Evolutionary conservation across 305 asterid genomes (phyloP).

Genomic region (Fraxinus ornus): DNA sequence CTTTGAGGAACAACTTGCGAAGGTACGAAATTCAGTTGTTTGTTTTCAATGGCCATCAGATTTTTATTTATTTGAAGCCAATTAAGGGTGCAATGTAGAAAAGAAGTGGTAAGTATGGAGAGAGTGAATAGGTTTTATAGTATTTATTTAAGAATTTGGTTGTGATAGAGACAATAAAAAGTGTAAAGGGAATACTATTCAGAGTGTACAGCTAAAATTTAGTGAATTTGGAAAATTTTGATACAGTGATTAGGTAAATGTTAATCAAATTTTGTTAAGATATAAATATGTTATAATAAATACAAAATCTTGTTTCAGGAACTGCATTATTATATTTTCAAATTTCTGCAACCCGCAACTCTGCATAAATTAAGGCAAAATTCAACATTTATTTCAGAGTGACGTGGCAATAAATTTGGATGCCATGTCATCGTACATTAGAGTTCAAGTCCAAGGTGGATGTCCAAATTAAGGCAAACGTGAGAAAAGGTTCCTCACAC

Average conservation of each 20-base stretch:
- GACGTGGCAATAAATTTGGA: neutral
- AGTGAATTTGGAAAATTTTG: neutral
- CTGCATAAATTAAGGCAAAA: neutral
- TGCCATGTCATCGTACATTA: neutral
- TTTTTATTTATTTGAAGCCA: neutral
- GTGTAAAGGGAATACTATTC: neutral
- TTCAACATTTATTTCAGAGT: neutral
- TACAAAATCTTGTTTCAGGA: neutral
- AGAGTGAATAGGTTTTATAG: neutral
- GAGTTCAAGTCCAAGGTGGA: neutral
- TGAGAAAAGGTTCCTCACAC: neutral
- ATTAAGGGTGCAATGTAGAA: neutral
- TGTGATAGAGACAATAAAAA: neutral
- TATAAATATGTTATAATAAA: neutral
- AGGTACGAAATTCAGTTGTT: constrained; percentile 45
- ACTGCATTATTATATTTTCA: neutral
- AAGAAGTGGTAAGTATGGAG: neutral
- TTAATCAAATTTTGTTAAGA: neutral
- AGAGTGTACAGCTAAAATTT: neutral
- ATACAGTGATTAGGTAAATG: neutral
- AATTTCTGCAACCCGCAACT: neutral
- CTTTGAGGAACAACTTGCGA: constrained; percentile 44
- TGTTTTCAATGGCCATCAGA: constrained; percentile 68
- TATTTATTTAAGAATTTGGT: neutral
- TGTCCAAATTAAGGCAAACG: neutral